Evolutionary conservation across 768 basidiomycete genomes (phyloP).

Genomic region (Rhodotorula babjevae): DNA sequence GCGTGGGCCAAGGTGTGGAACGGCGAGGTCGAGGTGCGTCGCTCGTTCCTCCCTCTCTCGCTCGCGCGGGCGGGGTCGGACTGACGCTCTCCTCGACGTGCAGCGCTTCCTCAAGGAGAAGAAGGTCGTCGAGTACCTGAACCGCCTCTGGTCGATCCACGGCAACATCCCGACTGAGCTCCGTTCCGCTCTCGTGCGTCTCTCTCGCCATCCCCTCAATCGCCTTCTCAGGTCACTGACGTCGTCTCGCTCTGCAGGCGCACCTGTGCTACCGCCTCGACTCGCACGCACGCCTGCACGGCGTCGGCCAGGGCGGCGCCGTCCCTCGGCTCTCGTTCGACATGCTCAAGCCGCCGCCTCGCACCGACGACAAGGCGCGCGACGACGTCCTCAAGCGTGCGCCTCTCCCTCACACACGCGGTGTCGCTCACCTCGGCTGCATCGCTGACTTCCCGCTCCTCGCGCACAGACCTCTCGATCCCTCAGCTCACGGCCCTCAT

Average conservation of each 20-base stretch:
- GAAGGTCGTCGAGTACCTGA: constrained; percentile 15
- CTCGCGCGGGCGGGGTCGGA: too few relatives aligned
- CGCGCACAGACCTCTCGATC: constrained; percentile 59
- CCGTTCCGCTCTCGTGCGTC: constrained; percentile 14
- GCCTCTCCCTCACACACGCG: neutral
- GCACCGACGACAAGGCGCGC: constrained; percentile 6
- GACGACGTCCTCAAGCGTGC: constrained; percentile 15
- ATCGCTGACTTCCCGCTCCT: neutral
- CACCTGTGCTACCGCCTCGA: constrained; percentile 19
- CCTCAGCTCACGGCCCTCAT: constrained; percentile 67
- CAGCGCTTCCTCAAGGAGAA: constrained; percentile 18
- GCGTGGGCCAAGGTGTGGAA: constrained; percentile 47
- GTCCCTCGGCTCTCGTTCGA: constrained; percentile 9
- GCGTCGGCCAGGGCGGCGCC: neutral
- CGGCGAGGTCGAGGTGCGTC: constrained; percentile 49
- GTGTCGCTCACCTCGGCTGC: too few relatives aligned
- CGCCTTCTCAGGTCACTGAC: constrained; percentile 31
- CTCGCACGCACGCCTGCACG: neutral
- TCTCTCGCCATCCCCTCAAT: neutral
- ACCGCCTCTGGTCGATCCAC: constrained; percentile 37
- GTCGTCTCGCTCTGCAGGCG: constrained; percentile 9
- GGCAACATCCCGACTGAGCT: constrained; percentile 37
- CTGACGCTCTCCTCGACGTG: neutral
- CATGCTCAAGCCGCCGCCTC: constrained; percentile 9
- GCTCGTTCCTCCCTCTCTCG: neutral